These are phyloP conservation scores for Gorgonomyces haynaldii DNA, from an alignment of 192 early-diverging fungal genomes.

Conservation along the genomic window DNA sequence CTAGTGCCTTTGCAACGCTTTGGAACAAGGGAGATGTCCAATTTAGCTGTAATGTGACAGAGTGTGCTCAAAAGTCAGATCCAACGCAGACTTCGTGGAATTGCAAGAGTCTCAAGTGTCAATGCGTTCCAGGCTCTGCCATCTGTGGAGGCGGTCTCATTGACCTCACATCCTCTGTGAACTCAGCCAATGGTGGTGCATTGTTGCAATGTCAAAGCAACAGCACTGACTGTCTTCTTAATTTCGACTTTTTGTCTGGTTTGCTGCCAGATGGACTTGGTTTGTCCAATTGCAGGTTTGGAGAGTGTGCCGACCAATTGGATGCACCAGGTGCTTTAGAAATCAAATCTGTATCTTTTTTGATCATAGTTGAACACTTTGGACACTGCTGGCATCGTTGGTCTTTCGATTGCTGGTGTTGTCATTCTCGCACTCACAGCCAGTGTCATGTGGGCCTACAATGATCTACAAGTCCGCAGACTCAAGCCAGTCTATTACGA, in stretches of 20 bases:
- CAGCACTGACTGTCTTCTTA: constrained; percentile 24
- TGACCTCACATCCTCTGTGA: constrained; percentile 22
- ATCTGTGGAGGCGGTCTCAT: constrained; percentile 41
- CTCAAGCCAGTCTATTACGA: constrained; percentile 11
- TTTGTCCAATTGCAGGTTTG: constrained; percentile 34
- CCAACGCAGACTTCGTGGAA: constrained; percentile 18
- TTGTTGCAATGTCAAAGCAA: constrained; percentile 30
- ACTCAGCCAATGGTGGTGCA: constrained; percentile 25
- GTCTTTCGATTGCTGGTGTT: constrained; percentile 12
- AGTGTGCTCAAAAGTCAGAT: constrained; percentile 25
- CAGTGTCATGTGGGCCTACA: constrained; percentile 13
- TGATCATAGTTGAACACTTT: neutral
- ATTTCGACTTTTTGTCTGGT: constrained; percentile 30
- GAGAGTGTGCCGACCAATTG: constrained; percentile 39
- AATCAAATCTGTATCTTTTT: neutral
- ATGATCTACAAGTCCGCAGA: constrained; percentile 7
- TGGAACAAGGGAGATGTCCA: constrained; percentile 39
- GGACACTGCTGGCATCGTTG: neutral
- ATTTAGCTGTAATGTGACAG: constrained; percentile 33
- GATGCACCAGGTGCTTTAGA: constrained; percentile 21
- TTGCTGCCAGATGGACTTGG: constrained; percentile 43
- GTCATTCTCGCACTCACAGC: constrained; percentile 2
- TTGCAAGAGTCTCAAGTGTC: constrained; percentile 33
- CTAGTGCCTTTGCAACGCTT: constrained; percentile 19
- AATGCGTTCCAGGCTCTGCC: constrained; percentile 25